Conservation (phyloP, 768 basidiomycete genomes). For the Lactarius evosmus region DNA sequence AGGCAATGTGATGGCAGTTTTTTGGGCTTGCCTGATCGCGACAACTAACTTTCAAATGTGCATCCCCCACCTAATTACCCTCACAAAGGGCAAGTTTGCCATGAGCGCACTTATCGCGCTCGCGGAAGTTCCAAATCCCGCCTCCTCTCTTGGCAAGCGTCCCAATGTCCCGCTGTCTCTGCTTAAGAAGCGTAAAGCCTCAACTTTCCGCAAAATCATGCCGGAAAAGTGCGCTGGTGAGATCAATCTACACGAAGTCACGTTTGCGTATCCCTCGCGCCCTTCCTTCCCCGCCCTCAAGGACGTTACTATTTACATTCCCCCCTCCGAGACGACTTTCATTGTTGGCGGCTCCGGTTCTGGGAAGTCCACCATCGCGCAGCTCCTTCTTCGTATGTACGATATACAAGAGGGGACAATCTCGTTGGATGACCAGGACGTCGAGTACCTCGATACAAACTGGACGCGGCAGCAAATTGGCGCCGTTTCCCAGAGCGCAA, state of each 20-base stretch:
- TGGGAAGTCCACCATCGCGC: constrained; percentile 71
- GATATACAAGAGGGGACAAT: constrained; percentile 60
- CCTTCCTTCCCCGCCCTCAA: constrained; percentile 56
- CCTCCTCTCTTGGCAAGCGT: constrained; percentile 24
- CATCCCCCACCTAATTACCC: constrained; percentile 72
- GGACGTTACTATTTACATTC: constrained; percentile 63
- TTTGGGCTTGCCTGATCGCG: constrained; percentile 95
- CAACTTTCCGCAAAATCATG: constrained; percentile 56
- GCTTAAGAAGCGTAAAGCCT: constrained; percentile 39
- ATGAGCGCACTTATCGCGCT: constrained; percentile 67
- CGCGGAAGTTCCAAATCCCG: constrained; percentile 42
- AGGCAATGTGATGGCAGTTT: constrained; percentile 92
- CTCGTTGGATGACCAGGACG: constrained; percentile 75
- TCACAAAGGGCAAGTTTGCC: constrained; percentile 81
- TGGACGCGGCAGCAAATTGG: constrained; percentile 72
- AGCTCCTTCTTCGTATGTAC: constrained; percentile 72
- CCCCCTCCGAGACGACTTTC: constrained; percentile 71
- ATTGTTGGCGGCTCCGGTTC: constrained; percentile 77
- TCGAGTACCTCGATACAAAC: constrained; percentile 65
- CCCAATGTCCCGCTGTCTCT: constrained; percentile 20
- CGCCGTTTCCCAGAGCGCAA: constrained; percentile 73
- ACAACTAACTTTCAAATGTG: constrained; percentile 84
- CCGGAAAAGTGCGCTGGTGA: constrained; percentile 70
- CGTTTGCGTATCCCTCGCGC: constrained; percentile 73
- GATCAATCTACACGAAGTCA: constrained; percentile 55